Evolutionary conservation across 306 rosid genomes (phyloP).

Genomic region (Astragalus glycyphyllos): DNA sequence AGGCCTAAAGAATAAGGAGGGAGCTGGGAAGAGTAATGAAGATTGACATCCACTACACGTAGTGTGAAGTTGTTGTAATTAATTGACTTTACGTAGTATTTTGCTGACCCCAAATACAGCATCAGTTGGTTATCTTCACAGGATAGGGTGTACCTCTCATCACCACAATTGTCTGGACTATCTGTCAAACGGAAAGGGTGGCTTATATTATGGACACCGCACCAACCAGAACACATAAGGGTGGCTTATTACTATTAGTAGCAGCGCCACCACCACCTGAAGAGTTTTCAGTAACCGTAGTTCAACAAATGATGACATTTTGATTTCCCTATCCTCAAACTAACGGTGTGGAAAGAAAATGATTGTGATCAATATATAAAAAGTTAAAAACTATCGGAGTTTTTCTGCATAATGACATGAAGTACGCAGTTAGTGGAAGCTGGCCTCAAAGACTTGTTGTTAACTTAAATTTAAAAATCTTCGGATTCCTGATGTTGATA

Average conservation of each 20-base stretch:
- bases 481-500: too few relatives aligned
- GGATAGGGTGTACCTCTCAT: neutral
- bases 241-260: neutral
- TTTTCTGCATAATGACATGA: too few relatives aligned
- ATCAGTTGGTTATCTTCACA: constrained; percentile 3
- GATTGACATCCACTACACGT: neutral
- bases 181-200: neutral
- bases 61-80: constrained; percentile 4
- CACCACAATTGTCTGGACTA: neutral
- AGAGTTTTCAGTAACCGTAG: neutral
- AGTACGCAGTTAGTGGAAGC: too few relatives aligned
- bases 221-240: neutral
- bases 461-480: too few relatives aligned
- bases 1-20: neutral
- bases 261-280: too few relatives aligned
- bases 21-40: neutral
- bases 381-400: too few relatives aligned
- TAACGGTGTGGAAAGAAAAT: neutral
- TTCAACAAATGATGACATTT: neutral
- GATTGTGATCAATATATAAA: neutral
- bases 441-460: too few relatives aligned
- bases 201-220: constrained; percentile 4
- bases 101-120: neutral
- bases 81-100: constrained; percentile 3
- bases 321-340: too few relatives aligned